Evolutionary conservation across 2,329 filamentous ascomycete genomes (phyloP), one percentile per base, ranked within the genome.

Genomic region (Verticillium zaregamsianum): DNA sequence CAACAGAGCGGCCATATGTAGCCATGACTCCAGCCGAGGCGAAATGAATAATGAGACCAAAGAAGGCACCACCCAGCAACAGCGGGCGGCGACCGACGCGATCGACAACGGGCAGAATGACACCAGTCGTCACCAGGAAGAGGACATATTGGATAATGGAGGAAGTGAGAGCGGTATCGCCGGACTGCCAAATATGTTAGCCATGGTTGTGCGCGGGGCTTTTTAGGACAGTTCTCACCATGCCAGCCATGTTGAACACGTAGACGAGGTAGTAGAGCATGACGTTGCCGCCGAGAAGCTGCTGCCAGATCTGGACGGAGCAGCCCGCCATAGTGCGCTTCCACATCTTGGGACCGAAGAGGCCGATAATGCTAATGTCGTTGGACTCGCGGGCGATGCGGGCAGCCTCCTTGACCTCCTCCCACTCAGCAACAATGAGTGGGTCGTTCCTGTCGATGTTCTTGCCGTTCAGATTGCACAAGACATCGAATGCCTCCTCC

Each of bases 181-280:
- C 69, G 6, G 61, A 65, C 66, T 69, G 45, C 4, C 23, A 37
- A 56, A 15, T 8, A 9, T 4, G 55, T 65, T 15, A 65, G 39
- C 14, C 3, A 5, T n/a, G 55, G 5, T 35, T 14, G 9, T 35
- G 14, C 6, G 23, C 8, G 25, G 11, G 25, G 32, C 14, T 1
- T 15, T 7, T 14, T n/a, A 37, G 7, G 33, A 14, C 7, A 55
- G 14, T 17, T 23, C 58, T 57, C 23, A 64, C 63, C 69, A 86
- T 80, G 52, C 80, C 79, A 9, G 85, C 85, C 85, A 87, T 87
- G 55, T 81, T 76, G 67, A 88, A 87, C 63, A 87, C 82, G 64
- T 87, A 87, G 0, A 87, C 80, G 62, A 88, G 82, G 63, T 88
- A 88, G 68, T 87, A 86, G 61, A 84, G 78, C 66, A 82, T 82